Percentiles rank a stretch among this genome's conserved stretches.
These are phyloP conservation scores for Epichloe coenophiala DNA, from an alignment of 2,329 filamentous ascomycete genomes.

Conservation along the genomic window DNA sequence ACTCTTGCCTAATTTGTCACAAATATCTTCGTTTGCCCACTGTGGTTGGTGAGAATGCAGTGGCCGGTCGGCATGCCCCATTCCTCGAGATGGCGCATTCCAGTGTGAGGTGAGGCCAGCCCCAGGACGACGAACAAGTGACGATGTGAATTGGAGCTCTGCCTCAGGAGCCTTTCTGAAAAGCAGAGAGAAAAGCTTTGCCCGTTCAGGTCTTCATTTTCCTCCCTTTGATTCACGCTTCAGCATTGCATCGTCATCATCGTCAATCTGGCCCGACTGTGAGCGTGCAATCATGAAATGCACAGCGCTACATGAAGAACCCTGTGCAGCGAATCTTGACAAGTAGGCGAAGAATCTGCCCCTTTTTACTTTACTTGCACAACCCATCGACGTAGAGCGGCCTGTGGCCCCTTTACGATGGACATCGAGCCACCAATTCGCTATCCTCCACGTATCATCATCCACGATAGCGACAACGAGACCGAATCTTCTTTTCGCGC, in stretches of 20 bases:
- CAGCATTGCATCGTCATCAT: not conserved
- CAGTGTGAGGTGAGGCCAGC: slow-evolving; percentile 1
- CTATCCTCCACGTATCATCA: slow-evolving; percentile 5
- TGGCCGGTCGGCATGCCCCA: not conserved
- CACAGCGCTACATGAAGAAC: not conserved
- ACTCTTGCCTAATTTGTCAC: not conserved
- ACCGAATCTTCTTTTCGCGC: not conserved
- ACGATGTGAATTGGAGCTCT: not conserved
- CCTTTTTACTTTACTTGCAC: not conserved
- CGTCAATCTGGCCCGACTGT: not conserved
- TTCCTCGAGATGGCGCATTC: slow-evolving; percentile 4
- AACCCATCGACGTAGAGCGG: not conserved
- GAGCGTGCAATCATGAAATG: not conserved
- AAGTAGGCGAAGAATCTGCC: not conserved
- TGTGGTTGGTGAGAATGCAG: slow-evolving; percentile 1
- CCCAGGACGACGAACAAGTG: not conserved
- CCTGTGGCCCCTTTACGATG: slow-evolving; percentile 3
- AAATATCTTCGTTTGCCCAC: not conserved
- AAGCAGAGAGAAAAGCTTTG: not conserved
- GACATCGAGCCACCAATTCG: slow-evolving; percentile 5
- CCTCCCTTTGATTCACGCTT: not conserved
- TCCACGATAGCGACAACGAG: slow-evolving; percentile 1
- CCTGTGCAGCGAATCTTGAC: not conserved
- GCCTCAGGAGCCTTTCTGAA: not conserved
- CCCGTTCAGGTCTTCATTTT: not conserved